Conservation (phyloP, 441 rosid species). For the Brassica balearica region DNA sequence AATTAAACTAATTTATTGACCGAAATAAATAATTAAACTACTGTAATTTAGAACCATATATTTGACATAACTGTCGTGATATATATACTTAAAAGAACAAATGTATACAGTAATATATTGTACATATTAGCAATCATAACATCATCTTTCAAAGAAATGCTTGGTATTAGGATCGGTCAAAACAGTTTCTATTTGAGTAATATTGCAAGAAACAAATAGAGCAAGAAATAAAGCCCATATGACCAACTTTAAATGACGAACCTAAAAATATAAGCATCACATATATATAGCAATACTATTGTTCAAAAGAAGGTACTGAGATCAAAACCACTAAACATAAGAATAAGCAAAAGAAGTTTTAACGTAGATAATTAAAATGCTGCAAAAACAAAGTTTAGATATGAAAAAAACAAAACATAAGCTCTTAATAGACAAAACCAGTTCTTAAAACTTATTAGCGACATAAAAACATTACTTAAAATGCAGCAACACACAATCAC, state of each 20-base stretch:
- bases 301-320: background rate
- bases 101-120: no score
- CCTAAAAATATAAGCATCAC: background rate
- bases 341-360: background rate
- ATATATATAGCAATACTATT: background rate
- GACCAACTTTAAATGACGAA: background rate
- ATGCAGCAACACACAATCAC: background rate
- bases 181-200: background rate
- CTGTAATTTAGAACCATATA: no score
- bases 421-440: no score
- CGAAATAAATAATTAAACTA: no score
- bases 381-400: background rate
- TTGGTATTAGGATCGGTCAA: no score
- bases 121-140: no score
- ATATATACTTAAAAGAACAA: no score
- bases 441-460: no score
- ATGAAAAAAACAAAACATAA: background rate
- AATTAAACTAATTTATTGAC: no score
- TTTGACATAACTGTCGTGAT: no score
- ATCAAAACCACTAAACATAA: no score
- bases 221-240: background rate
- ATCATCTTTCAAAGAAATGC: no score
- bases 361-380: background rate
- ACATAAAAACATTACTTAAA: background rate
- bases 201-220: background rate